Percentiles rank a stretch among this genome's conserved stretches.
These are phyloP conservation scores for Flaveria floridana DNA, from an alignment of 140 eudicot species.

Conservation along the genomic window DNA sequence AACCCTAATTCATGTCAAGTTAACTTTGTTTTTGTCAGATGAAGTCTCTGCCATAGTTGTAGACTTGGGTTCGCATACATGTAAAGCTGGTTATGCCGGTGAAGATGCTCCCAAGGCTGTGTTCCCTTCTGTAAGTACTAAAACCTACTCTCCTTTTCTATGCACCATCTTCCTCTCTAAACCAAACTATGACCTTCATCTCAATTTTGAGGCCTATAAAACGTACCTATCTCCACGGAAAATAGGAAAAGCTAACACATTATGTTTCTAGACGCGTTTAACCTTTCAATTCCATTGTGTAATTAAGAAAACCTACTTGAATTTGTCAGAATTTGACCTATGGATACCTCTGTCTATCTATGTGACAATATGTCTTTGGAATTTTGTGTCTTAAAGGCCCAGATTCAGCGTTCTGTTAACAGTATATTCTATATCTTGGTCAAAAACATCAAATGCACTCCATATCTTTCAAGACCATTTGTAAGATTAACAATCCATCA, in stretches of 20 bases:
- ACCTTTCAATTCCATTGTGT: not conserved
- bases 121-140: slow-evolving; percentile 72
- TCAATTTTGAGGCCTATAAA: not conserved
- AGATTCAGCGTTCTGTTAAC: not conserved
- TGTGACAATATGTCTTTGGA: not conserved
- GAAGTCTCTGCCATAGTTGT: slow-evolving; percentile 94
- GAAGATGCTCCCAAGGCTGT: slow-evolving; percentile 98
- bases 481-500: not conserved
- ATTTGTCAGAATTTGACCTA: not conserved
- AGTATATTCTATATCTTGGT: not conserved
- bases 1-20: slow-evolving; percentile 13
- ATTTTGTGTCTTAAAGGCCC: not conserved
- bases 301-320: slow-evolving; percentile 1
- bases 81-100: slow-evolving; percentile 99
- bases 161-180: not conserved
- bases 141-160: not conserved
- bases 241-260: not conserved
- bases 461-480: not conserved
- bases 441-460: not conserved
- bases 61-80: slow-evolving; percentile 89
- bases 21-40: slow-evolving; percentile 43
- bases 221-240: not conserved
- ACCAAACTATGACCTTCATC: not conserved
- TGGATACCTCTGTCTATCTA: not conserved
- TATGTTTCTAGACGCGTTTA: not conserved